Evolutionary conservation across 108 stramenopile genomes (phyloP), one percentile per base, ranked within the genome.

Genomic region (Nannochloropsis gaditana): DNA sequence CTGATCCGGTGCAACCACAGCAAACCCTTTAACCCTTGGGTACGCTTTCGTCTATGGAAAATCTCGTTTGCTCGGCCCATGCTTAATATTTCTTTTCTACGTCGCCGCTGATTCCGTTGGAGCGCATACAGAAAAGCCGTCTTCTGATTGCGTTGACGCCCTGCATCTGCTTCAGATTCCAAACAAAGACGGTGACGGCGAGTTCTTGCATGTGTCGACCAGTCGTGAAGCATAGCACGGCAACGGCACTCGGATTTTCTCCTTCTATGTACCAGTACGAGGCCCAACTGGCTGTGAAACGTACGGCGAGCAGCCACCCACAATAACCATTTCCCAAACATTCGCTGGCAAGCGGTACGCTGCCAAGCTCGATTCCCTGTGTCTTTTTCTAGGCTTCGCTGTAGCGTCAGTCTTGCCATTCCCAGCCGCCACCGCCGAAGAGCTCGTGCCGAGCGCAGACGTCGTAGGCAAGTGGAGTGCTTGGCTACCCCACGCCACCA

Each of bases 301-400:
- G n/a, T n/a, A 8, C 6, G 59, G n/a, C 59, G 59, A 73, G 59
- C 8, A 4, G 15, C 59, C 59, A 8, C 59, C 3, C 6, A 73
- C 59, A n/a, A n/a, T 15, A 5, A n/a, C 59, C 15, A 73, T 2
- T 15, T n/a, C n/a, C 19, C 59, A 73, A 73, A n/a, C 59, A 15
- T n/a, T n/a, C 59, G 59, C n/a, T n/a, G 59, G 59, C 59, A 15
- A n/a, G n/a, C n/a, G 59, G 59, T 73, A 73, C 59, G 59, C 59
- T n/a, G 4, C 59, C 59, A n/a, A n/a, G 59, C 59, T n/a, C n/a
- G 15, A 4, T 8, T n/a, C 59, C 59, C 59, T 73, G n/a, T 15
- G n/a, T n/a, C 59, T 73, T 4, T 6, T n/a, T 73, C 59, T n/a
- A 73, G 15, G 19, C 59, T n/a, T n/a, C 59, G 59, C 59, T 73